A percentile compares a stretch with the other conserved stretches of the same genome.
These are phyloP conservation scores for Dendrocalamus latiflorus DNA, from an alignment of 202 grass and related monocot species.

Conservation along the genomic window DNA sequence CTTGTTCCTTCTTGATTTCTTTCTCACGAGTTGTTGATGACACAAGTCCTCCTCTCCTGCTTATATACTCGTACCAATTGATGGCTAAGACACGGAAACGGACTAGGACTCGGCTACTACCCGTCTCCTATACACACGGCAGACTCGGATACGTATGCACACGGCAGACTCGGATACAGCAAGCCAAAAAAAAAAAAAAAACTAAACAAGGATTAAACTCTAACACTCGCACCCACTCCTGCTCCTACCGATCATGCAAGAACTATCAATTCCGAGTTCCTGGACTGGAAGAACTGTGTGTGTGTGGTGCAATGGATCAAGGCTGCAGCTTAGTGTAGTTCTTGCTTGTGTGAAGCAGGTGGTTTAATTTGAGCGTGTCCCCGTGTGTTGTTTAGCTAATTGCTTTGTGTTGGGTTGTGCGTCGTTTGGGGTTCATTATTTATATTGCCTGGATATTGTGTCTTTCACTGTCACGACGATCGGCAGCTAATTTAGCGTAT, in stretches of 20 bases:
- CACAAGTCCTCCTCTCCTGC: too few relatives aligned
- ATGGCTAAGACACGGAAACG: too few relatives aligned
- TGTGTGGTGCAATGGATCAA: background rate
- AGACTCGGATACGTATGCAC: too few relatives aligned
- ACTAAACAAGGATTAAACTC: too few relatives aligned
- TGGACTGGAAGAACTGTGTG: background rate
- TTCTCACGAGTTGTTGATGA: too few relatives aligned
- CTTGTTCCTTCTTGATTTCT: too few relatives aligned
- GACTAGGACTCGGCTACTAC: too few relatives aligned
- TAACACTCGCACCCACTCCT: background rate
- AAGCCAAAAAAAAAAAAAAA: too few relatives aligned
- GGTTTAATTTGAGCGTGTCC: background rate
- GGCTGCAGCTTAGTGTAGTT: background rate
- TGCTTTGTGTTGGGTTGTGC: background rate
- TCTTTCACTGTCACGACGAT: conserved; percentile 19
- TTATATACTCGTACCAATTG: too few relatives aligned
- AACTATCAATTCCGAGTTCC: background rate
- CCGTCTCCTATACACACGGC: too few relatives aligned
- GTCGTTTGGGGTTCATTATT: background rate
- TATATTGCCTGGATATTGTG: conserved; percentile 10
- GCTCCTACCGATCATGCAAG: background rate
- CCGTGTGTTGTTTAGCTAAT: background rate
- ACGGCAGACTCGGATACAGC: too few relatives aligned
- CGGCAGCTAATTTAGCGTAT: background rate
- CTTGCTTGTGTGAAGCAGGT: background rate